These are phyloP conservation scores for Lunasporangiospora selenospora DNA, from an alignment of 192 early-diverging fungal species.

Conservation along the genomic window DNA sequence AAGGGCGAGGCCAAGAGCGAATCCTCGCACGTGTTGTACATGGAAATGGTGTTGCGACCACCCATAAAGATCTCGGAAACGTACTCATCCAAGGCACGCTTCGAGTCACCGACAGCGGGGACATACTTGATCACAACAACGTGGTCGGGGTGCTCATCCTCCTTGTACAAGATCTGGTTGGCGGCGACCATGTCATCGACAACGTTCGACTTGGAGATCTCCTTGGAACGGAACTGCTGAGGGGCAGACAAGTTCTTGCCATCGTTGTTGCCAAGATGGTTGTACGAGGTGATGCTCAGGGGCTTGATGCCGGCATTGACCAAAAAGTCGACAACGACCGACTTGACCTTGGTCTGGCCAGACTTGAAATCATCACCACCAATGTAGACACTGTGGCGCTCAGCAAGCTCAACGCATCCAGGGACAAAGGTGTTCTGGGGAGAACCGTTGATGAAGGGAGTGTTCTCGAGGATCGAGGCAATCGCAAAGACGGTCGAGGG, in stretches of 20 bases:
- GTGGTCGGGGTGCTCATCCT: constrained; percentile 71
- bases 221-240: constrained; percentile 99
- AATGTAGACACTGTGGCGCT: constrained; percentile 88
- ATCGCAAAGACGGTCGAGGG: constrained; percentile 97
- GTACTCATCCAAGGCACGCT: constrained; percentile 99
- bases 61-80: constrained; percentile 99
- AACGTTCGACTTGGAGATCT: constrained; percentile 98
- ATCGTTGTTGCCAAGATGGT: constrained; percentile 99
- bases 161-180: constrained; percentile 91
- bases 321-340: constrained; percentile 97
- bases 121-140: constrained; percentile 99
- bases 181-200: constrained; percentile 99
- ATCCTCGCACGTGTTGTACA: constrained; percentile 99
- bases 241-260: constrained; percentile 97
- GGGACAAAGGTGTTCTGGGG: constrained; percentile 99
- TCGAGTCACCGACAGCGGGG: constrained; percentile 95
- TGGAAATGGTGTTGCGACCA: constrained; percentile 91
- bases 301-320: constrained; percentile 99
- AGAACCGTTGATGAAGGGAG: constrained; percentile 98
- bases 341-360: constrained; percentile 99
- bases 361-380: constrained; percentile 99
- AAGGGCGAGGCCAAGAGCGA: constrained; percentile 96
- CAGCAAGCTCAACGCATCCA: constrained; percentile 89
- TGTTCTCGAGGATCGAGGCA: constrained; percentile 94
- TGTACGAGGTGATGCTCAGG: constrained; percentile 94